These are phyloP conservation scores for Solanum pimpinellifolium DNA, from an alignment of 257 asterid genomes.

Conservation along the genomic window DNA sequence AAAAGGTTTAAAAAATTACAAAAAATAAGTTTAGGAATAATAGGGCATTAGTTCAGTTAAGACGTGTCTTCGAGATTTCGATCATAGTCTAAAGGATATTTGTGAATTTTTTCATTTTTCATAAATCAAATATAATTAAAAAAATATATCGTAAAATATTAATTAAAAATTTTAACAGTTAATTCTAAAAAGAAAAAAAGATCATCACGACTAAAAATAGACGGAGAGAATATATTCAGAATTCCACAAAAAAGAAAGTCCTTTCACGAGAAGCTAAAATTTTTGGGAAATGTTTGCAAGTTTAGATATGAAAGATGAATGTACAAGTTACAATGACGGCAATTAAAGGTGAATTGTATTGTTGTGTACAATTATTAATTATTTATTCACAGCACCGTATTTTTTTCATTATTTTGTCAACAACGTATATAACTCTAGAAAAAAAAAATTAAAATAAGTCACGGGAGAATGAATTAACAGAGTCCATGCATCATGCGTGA, in stretches of 20 bases:
- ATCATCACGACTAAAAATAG: too few species aligned
- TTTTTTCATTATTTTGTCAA: not conserved
- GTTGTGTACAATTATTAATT: not conserved
- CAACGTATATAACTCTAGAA: not conserved
- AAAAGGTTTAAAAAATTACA: too few species aligned
- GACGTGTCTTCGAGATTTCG: too few species aligned
- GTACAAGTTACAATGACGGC: not conserved
- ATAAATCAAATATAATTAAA: too few species aligned
- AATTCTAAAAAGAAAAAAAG: too few species aligned
- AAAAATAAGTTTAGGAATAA: too few species aligned
- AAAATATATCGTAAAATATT: too few species aligned
- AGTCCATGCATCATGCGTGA: not conserved
- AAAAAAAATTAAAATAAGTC: not conserved
- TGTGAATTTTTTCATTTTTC: too few species aligned
- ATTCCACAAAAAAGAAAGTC: not conserved
- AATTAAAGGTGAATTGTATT: not conserved
- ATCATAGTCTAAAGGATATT: too few species aligned
- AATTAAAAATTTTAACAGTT: rapidly evolving
- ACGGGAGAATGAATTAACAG: not conserved
- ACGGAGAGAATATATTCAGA: too few species aligned
- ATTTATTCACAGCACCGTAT: not conserved
- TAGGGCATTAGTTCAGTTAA: too few species aligned
- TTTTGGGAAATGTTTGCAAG: not conserved
- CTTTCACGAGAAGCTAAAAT: not conserved
- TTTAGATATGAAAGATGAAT: not conserved